These are phyloP conservation scores for Fusarium globosum DNA, from an alignment of 2,329 filamentous ascomycete species.

Conservation along the genomic window DNA sequence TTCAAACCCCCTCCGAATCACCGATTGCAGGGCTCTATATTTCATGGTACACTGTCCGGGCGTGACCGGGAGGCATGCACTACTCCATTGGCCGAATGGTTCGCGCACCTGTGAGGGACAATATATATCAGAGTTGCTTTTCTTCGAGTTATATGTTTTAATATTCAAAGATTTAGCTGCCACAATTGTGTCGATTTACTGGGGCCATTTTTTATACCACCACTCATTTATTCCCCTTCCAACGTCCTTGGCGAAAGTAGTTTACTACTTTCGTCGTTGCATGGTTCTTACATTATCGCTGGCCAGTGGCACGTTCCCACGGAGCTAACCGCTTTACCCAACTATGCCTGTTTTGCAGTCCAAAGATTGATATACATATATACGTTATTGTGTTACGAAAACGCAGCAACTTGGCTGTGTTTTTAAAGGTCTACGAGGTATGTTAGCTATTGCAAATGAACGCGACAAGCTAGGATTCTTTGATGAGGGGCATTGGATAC, in stretches of 20 bases:
- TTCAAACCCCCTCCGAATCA: neutral
- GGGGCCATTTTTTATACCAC: neutral
- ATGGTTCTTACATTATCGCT: neutral
- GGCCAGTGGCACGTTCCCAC: slow-evolving; percentile 4
- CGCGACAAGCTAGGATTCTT: neutral
- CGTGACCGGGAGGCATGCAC: neutral
- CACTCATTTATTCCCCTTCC: neutral
- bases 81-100: neutral
- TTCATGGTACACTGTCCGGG: neutral
- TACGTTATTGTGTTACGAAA: neutral
- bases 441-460: neutral
- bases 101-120: neutral
- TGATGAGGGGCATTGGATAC: neutral
- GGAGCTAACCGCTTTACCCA: neutral
- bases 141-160: neutral
- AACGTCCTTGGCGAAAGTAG: slow-evolving; percentile 2
- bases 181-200: neutral
- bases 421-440: neutral
- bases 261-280: neutral
- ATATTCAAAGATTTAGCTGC: neutral
- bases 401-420: neutral
- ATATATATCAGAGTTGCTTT: neutral
- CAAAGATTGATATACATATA: neutral
- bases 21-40: neutral
- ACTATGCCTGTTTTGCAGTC: neutral